phyloP scores from a whole-genome alignment of 345 rosid genomes.

The Arabidopsis suecica region DNA sequence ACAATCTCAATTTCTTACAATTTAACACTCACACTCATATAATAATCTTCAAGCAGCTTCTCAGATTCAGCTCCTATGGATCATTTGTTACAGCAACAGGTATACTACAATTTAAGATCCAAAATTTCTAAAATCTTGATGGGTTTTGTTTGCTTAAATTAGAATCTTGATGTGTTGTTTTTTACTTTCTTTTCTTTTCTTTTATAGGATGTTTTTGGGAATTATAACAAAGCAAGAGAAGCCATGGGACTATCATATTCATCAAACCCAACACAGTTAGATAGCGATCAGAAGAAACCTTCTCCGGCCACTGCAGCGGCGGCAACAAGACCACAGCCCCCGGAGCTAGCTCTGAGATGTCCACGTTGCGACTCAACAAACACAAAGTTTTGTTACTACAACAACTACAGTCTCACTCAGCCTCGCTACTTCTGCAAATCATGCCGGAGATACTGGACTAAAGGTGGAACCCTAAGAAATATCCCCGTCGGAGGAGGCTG shows the following conservation, averaged over 20 bases:
- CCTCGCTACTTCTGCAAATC: slow-evolving; percentile 89
- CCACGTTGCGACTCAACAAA: slow-evolving; percentile 83
- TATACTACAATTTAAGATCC: slow-evolving; percentile 16
- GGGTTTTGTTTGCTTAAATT: background rate
- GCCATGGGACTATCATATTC: slow-evolving; percentile 38
- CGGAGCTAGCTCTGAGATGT: slow-evolving; percentile 70
- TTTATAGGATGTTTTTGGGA: slow-evolving; percentile 41
- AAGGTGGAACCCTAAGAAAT: slow-evolving; percentile 81
- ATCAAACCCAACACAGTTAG: slow-evolving; percentile 30
- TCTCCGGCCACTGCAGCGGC: slow-evolving; percentile 26
- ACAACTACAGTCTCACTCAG: slow-evolving; percentile 86
- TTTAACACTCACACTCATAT: slow-evolving; percentile 15
- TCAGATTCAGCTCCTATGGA: slow-evolving; percentile 38
- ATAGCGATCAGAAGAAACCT: slow-evolving; percentile 38
- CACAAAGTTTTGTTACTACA: slow-evolving; percentile 91
- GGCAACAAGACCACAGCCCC: slow-evolving; percentile 59
- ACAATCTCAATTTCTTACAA: slow-evolving; percentile 21
- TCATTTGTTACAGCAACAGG: slow-evolving; percentile 42
- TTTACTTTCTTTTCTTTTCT: background rate
- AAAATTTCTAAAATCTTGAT: slow-evolving; percentile 16
- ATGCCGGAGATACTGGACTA: slow-evolving; percentile 86
- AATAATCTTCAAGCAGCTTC: slow-evolving; percentile 26
- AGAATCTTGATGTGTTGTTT: slow-evolving; percentile 23
- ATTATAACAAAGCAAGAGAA: slow-evolving; percentile 41
- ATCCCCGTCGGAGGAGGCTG: slow-evolving; percentile 88